Percentiles rank a stretch among this genome's conserved stretches.
These are phyloP conservation scores for Elsinoe australis DNA, from an alignment of 2,329 filamentous ascomycete genomes.

Conservation along the genomic window DNA sequence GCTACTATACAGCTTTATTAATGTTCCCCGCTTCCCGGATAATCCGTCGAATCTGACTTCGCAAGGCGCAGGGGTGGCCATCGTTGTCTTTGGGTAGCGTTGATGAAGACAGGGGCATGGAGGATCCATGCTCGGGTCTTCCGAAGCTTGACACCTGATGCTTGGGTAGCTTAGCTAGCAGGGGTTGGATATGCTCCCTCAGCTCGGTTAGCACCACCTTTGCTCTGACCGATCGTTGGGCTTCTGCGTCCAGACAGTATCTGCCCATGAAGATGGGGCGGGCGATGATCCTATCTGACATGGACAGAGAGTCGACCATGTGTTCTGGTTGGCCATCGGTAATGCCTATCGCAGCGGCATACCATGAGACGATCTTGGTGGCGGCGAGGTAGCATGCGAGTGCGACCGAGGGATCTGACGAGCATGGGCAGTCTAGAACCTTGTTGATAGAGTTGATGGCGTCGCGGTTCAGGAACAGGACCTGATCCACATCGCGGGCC, in stretches of 20 bases:
- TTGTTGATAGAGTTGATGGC: conserved; percentile 18
- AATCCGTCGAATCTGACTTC: conserved; percentile 17
- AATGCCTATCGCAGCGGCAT: conserved; percentile 18
- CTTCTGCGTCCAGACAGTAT: conserved; percentile 18
- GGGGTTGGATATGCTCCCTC: conserved; percentile 18
- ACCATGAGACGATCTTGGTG: conserved; percentile 19
- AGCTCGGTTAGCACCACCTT: conserved; percentile 19
- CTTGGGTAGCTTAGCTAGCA: conserved; percentile 16
- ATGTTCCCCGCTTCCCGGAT: conserved; percentile 18
- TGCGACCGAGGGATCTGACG: conserved; percentile 8
- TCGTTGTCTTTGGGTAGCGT: conserved; percentile 15
- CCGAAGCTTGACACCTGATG: conserved; percentile 16
- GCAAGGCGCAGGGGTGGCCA: conserved; percentile 12
- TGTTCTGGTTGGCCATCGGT: conserved; percentile 11
- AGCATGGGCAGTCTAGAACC: conserved; percentile 19
- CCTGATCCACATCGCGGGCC: conserved; percentile 18
- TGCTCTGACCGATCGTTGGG: conserved; percentile 18
- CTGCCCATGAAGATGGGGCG: conserved; percentile 20
- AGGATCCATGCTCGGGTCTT: conserved; percentile 6
- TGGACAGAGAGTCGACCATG: conserved; percentile 10
- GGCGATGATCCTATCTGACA: conserved; percentile 14
- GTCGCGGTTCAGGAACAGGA: conserved; percentile 18
- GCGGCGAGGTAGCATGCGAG: conserved; percentile 19
- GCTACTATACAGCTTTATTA: conserved; percentile 17
- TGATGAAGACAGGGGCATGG: conserved; percentile 3